phyloP scores from a whole-genome alignment of 1,284 basidiomycete species.

The Fomitopsis pinicola region DNA sequence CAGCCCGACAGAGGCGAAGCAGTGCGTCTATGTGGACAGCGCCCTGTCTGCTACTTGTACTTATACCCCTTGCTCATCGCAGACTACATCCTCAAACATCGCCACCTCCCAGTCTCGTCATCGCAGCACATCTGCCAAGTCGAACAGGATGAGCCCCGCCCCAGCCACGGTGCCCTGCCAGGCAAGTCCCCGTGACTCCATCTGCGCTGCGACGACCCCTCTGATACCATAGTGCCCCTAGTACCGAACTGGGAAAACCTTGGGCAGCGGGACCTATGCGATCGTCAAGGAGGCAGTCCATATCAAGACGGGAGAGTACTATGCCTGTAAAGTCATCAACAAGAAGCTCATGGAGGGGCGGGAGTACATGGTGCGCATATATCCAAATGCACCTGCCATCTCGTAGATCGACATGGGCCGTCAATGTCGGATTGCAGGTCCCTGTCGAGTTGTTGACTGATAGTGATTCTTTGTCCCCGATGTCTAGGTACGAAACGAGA shows the following conservation, averaged over 20 bases:
- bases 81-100: background rate
- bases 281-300: slow-evolving; percentile 96
- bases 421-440: background rate
- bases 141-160: slow-evolving; percentile 2
- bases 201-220: background rate
- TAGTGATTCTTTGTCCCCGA: background rate
- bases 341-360: slow-evolving; percentile 97
- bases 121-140: background rate
- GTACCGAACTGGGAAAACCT: slow-evolving; percentile 91
- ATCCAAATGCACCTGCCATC: background rate
- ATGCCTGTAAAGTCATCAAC: slow-evolving; percentile 94
- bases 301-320: slow-evolving; percentile 82
- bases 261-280: slow-evolving; percentile 90
- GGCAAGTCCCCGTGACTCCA: slow-evolving; percentile 29
- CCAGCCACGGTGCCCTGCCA: slow-evolving; percentile 59
- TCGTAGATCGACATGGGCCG: background rate
- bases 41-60: slow-evolving; percentile 1
- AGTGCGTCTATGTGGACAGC: slow-evolving; percentile 2
- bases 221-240: slow-evolving; percentile 27
- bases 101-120: background rate
- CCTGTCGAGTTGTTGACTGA: background rate
- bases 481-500: slow-evolving; percentile 90
- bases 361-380: slow-evolving; percentile 73
- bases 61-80: slow-evolving; percentile 1
- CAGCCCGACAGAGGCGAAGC: slow-evolving; percentile 2